Base-by-base conservation (phyloP, 106 monocot genomes). In the Dioscorea alata region DNA sequence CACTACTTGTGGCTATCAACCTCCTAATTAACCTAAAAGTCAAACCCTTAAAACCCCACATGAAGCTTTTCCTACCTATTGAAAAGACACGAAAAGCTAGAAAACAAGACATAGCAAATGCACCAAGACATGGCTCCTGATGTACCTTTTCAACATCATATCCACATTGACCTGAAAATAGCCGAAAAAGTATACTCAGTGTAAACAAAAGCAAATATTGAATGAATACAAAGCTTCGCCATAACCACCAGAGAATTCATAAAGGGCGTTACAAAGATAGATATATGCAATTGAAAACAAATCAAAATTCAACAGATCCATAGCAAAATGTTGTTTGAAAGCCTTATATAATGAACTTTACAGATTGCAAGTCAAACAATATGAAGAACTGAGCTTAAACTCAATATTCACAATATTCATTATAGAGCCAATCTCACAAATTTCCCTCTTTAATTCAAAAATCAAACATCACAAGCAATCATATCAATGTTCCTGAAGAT, bases 101-200 rank as follows among this genome's bases (percentile, higher is more conserved):
- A 9, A 16, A 64, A 42, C 15, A 17, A 13, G 1, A 16, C 10
- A 64, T 33, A 33, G 6, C n/a, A 28, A 33, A 34, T 34, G 12
- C 17, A 48, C 8, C 33, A 14, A 28, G 20, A 3, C 42, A 64
- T 32, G 64, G 48, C 8, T 64, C 42, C 20, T 2, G 49, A 59
- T 60, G n/a, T 82, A 96, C 95, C 95, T 88, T 86, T 80, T 86
- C 80, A 58, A 96, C 80, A 69, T 96, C 59, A 23, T 74, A 76
- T 70, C 78, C 74, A 69, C 84, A 96, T 71, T 86, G 74, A 66
- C 83, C 95, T 96, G 95, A 79, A 84, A 74, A 81, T 50, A 21
- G 49, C 54, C 49, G 69, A 63, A 64, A 13, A 60, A 24, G 48
- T 15, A 18, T 67, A 32, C 52, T 56, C 50, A 4, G 33, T 33